phyloP scores from a whole-genome alignment of 108 stramenopile genomes.

The Fistulifera pelliculosa region DNA sequence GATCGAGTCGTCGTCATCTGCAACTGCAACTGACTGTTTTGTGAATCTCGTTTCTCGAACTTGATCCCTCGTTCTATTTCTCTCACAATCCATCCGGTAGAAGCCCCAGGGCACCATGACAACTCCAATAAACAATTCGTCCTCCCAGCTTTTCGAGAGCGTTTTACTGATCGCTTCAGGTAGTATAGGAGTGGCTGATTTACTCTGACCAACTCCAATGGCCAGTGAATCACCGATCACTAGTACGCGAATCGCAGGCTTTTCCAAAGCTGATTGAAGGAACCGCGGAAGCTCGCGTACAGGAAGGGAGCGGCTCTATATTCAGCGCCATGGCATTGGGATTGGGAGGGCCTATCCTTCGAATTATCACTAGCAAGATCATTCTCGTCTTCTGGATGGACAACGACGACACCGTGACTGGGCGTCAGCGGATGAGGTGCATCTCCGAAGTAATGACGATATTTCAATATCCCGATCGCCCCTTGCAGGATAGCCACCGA shows the following conservation, averaged over 20 bases:
- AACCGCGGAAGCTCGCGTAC: neutral
- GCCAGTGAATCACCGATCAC: constrained; percentile 66
- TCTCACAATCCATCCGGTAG: constrained; percentile 15
- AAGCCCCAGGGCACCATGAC: constrained; percentile 43
- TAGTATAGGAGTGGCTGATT: constrained; percentile 37
- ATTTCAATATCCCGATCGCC: constrained; percentile 15
- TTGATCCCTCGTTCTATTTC: constrained; percentile 8
- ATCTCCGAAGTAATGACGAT: constrained; percentile 18
- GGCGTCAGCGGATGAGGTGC: constrained; percentile 24
- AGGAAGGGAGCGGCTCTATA: too few relatives aligned
- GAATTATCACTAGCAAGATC: neutral
- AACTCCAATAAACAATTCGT: constrained; percentile 50
- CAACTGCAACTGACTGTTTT: neutral
- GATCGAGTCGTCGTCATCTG: constrained; percentile 10
- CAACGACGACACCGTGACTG: constrained; percentile 29
- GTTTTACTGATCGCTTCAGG: constrained; percentile 50
- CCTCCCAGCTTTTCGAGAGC: constrained; percentile 36
- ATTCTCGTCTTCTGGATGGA: constrained; percentile 1
- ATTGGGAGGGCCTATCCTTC: neutral
- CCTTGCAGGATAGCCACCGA: constrained; percentile 18
- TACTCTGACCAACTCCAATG: constrained; percentile 45
- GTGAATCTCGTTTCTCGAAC: neutral
- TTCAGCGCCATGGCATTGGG: too few relatives aligned
- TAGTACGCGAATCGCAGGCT: constrained; percentile 34
- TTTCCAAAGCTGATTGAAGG: neutral